These are phyloP conservation scores for Aaosphaeria arxii DNA, from an alignment of 2,329 filamentous ascomycete species.

Conservation along the genomic window DNA sequence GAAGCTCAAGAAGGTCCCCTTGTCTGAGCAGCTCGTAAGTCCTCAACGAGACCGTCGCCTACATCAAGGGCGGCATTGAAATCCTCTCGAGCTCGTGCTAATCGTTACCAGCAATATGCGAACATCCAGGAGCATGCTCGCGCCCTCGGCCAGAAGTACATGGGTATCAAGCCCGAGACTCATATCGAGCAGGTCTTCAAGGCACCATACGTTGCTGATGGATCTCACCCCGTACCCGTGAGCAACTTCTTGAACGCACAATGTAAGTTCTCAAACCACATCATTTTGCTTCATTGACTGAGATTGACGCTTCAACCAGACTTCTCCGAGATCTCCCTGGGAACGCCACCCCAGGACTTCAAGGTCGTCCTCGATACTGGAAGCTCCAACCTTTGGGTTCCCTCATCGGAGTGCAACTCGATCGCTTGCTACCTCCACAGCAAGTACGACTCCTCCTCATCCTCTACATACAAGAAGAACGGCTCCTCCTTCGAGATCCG, in stretches of 20 bases:
- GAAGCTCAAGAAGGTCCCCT: constrained; percentile 94
- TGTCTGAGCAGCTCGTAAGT: constrained; percentile 87
- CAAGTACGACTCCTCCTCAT: constrained; percentile 91
- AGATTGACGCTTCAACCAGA: constrained; percentile 46
- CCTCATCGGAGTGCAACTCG: constrained; percentile 82
- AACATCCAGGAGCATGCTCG: constrained; percentile 79
- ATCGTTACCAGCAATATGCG: constrained; percentile 60
- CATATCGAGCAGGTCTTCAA: constrained; percentile 79
- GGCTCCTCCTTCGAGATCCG: constrained; percentile 88
- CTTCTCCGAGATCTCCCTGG: constrained; percentile 94
- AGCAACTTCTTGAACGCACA: constrained; percentile 99
- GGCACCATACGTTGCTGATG: constrained; percentile 63
- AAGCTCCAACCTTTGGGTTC: constrained; percentile 99
- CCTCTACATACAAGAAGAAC: constrained; percentile 91
- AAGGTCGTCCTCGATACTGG: constrained; percentile 98
- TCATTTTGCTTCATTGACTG: too few species aligned
- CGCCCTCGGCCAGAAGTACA: constrained; percentile 91
- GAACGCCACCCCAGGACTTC: constrained; percentile 89
- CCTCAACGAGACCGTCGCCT: constrained; percentile 16
- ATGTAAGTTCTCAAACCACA: constrained; percentile 60
- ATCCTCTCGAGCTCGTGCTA: constrained; percentile 10
- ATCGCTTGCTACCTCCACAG: constrained; percentile 97
- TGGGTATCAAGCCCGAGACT: constrained; percentile 69
- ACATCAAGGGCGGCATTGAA: too few species aligned
- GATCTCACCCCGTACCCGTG: constrained; percentile 78